Evolutionary conservation across 2,329 filamentous ascomycete species (phyloP).

Genomic region (Aureobasidium sp.): DNA sequence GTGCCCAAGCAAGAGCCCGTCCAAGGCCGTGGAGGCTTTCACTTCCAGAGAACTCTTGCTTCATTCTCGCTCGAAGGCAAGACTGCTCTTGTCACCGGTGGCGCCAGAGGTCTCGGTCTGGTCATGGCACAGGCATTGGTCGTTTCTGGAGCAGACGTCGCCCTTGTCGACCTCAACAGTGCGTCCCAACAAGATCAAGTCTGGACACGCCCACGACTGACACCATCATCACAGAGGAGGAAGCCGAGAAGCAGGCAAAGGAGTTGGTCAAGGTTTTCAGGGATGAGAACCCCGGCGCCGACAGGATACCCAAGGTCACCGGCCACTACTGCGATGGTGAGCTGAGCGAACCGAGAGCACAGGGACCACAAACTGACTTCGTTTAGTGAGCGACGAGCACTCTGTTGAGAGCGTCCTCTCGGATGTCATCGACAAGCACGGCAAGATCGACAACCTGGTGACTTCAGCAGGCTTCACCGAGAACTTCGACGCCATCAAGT

Average conservation of each 20-base stretch:
- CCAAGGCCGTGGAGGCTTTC: constrained; percentile 66
- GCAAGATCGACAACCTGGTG: constrained; percentile 82
- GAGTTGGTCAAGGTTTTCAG: constrained; percentile 67
- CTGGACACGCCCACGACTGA: background rate
- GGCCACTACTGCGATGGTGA: constrained; percentile 69
- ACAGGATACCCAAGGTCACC: constrained; percentile 71
- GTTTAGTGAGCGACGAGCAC: constrained; percentile 59
- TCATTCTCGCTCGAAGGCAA: constrained; percentile 79
- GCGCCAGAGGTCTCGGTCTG: constrained; percentile 77
- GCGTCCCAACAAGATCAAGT: constrained; percentile 26
- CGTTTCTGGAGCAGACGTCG: constrained; percentile 77
- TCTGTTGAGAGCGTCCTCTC: constrained; percentile 67
- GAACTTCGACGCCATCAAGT: constrained; percentile 86
- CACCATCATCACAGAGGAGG: constrained; percentile 52
- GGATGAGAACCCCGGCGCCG: constrained; percentile 67
- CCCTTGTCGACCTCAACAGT: constrained; percentile 92
- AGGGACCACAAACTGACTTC: background rate
- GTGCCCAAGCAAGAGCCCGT: constrained; percentile 64
- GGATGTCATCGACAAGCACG: constrained; percentile 59
- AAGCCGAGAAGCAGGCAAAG: constrained; percentile 68
- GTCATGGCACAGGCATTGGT: constrained; percentile 92
- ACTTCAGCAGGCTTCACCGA: constrained; percentile 96
- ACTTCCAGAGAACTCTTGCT: constrained; percentile 76
- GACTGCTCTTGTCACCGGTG: constrained; percentile 80
- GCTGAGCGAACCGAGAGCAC: background rate